Evolutionary conservation across 257 asterid species (phyloP).

Genomic region (Agastache rugosa): DNA sequence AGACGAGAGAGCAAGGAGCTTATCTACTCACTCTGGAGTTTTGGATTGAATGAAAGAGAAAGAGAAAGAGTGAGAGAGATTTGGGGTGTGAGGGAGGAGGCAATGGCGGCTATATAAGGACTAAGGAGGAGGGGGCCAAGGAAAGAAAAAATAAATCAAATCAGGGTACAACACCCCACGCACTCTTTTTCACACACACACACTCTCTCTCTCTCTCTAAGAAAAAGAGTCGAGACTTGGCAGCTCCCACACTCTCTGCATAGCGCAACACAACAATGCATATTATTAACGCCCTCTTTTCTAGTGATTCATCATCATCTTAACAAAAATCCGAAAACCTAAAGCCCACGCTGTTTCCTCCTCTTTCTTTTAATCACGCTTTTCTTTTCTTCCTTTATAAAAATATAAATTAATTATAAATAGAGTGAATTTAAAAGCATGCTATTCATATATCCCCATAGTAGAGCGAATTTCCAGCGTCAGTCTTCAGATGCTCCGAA

Average conservation of each 20-base stretch:
- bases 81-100: conserved; percentile 29
- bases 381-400: not conserved
- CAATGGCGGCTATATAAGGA: conserved; percentile 77
- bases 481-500: not conserved
- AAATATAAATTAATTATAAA: not conserved
- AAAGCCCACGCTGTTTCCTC: not conserved
- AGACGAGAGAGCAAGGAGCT: not conserved
- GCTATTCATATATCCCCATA: not conserved
- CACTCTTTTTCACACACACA: not conserved
- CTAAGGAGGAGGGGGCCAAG: conserved; percentile 40
- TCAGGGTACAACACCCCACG: conserved; percentile 38
- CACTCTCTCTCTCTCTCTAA: not conserved
- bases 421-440: too few relatives aligned
- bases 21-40: not conserved
- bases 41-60: not conserved
- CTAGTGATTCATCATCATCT: conserved; percentile 2
- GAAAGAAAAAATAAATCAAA: conserved; percentile 14
- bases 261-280: conserved; percentile 31
- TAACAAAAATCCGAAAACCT: not conserved
- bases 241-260: not conserved
- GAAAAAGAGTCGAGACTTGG: not conserved
- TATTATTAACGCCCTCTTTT: not conserved
- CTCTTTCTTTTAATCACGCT: not conserved
- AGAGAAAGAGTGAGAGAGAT: conserved; percentile 15
- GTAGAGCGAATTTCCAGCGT: conserved; percentile 6